phyloP scores from a whole-genome alignment of 257 asterid species.

The Ehretia macrophylla region DNA sequence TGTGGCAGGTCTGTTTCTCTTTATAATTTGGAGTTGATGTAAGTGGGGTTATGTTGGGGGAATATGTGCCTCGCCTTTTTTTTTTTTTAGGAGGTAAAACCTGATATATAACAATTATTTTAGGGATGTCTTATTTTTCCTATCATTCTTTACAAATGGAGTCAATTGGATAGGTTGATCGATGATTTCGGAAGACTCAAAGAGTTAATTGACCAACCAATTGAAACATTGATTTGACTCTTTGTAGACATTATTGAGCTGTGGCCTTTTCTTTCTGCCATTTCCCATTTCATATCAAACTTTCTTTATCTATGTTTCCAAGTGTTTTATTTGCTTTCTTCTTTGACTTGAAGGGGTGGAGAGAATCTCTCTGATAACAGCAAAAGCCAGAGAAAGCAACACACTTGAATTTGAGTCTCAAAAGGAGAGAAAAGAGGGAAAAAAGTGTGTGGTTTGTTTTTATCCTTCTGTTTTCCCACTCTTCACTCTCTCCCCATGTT shows the following conservation, averaged over 20 bases:
- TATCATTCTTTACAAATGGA: no score
- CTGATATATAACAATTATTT: no score
- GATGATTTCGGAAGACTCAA: no score
- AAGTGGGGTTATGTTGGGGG: slow-evolving; percentile 61
- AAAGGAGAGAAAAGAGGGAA: slow-evolving; percentile 60
- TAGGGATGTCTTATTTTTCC: no score
- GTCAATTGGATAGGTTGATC: no score
- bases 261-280: slow-evolving; percentile 48
- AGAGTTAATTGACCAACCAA: no score
- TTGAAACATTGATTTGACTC: no score
- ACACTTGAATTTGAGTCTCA: slow-evolving; percentile 59
- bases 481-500: slow-evolving; percentile 19
- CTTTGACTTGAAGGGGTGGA: slow-evolving; percentile 66
- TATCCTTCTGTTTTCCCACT: slow-evolving; percentile 41
- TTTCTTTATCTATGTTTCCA: slow-evolving; percentile 6
- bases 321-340: slow-evolving; percentile 25
- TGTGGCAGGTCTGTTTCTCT: slow-evolving; percentile 22
- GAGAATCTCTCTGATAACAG: slow-evolving; percentile 53
- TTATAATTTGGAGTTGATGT: slow-evolving; percentile 54
- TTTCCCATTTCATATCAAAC: slow-evolving; percentile 69
- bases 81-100: no score
- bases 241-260: no score
- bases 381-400: slow-evolving; percentile 72
- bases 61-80: slow-evolving; percentile 93
- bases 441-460: slow-evolving; percentile 71